These are phyloP conservation scores for Ensete glaucum DNA, from an alignment of 176 grass and related monocot species.

Conservation along the genomic window DNA sequence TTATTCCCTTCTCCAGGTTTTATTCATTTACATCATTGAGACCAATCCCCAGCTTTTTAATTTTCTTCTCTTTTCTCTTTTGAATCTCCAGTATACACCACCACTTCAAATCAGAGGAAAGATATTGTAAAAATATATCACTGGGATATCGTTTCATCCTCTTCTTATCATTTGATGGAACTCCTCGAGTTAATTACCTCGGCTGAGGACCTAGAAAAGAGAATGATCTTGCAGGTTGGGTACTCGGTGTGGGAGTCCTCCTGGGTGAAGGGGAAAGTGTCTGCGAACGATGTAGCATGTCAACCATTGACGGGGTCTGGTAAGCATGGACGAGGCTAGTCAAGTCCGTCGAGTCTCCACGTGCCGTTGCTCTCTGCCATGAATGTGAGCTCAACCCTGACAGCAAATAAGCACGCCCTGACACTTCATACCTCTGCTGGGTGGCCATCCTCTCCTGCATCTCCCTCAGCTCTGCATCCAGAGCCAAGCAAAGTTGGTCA, in stretches of 20 bases:
- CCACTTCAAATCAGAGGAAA: neutral
- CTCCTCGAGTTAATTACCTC: neutral
- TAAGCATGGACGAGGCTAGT: slow-evolving; percentile 55
- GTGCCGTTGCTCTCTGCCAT: slow-evolving; percentile 82
- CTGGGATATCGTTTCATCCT: too few relatives aligned
- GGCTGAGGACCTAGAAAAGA: neutral
- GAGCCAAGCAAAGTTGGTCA: slow-evolving; percentile 51
- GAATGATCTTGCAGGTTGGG: neutral
- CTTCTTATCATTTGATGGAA: too few relatives aligned
- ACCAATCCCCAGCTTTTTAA: neutral
- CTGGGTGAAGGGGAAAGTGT: slow-evolving; percentile 30
- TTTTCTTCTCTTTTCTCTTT: neutral
- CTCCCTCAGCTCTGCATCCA: slow-evolving; percentile 74
- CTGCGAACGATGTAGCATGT: slow-evolving; percentile 70
- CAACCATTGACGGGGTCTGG: slow-evolving; percentile 83
- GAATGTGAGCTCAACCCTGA: slow-evolving; percentile 90
- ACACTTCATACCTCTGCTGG: slow-evolving; percentile 51
- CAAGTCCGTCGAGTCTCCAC: slow-evolving; percentile 67
- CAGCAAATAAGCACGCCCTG: slow-evolving; percentile 75
- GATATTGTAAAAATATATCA: neutral
- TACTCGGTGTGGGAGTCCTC: slow-evolving; percentile 7
- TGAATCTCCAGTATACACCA: neutral
- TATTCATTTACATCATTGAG: neutral
- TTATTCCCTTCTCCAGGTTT: neutral
- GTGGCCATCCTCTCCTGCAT: slow-evolving; percentile 93